These are phyloP conservation scores for Saitozyma podzolica DNA, from an alignment of 768 basidiomycete genomes.

Conservation along the genomic window DNA sequence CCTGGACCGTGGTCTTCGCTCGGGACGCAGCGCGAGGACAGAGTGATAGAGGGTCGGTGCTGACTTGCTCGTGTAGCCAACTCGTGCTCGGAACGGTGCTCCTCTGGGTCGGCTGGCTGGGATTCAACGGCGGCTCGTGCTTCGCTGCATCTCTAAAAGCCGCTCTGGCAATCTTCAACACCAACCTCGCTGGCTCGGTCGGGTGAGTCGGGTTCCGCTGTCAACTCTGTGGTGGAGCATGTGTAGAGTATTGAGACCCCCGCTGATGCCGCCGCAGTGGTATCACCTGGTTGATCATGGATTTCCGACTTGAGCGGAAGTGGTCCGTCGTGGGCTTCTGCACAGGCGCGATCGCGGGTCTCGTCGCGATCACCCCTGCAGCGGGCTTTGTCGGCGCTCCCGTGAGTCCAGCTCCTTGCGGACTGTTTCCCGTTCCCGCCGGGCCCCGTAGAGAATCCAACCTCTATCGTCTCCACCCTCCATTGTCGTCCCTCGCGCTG, in stretches of 20 bases:
- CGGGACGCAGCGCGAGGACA: no score
- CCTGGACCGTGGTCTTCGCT: neutral
- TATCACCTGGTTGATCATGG: conserved; percentile 55
- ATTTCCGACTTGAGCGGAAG: conserved; percentile 88
- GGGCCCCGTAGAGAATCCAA: neutral
- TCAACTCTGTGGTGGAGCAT: neutral
- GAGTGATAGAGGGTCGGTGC: no score
- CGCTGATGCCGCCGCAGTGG: conserved; percentile 19
- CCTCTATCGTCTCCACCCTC: neutral
- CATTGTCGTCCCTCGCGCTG: conserved; percentile 55
- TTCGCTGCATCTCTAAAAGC: conserved; percentile 86
- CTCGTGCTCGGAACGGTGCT: conserved; percentile 90
- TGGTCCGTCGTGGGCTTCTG: conserved; percentile 95
- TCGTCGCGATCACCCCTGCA: conserved; percentile 55
- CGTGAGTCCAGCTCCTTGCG: conserved; percentile 13
- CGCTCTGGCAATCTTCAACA: conserved; percentile 83
- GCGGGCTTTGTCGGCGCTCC: conserved; percentile 55
- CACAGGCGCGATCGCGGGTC: conserved; percentile 80
- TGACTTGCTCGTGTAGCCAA: conserved; percentile 57
- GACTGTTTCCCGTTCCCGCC: no score
- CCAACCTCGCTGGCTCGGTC: conserved; percentile 86
- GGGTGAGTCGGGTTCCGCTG: conserved; percentile 52
- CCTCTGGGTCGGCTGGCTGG: conserved; percentile 86
- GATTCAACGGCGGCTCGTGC: conserved; percentile 72
- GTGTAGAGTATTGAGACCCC: neutral